phyloP scores from a whole-genome alignment of 2,329 filamentous ascomycete species.

The Pseudofabraea citricarpa region DNA sequence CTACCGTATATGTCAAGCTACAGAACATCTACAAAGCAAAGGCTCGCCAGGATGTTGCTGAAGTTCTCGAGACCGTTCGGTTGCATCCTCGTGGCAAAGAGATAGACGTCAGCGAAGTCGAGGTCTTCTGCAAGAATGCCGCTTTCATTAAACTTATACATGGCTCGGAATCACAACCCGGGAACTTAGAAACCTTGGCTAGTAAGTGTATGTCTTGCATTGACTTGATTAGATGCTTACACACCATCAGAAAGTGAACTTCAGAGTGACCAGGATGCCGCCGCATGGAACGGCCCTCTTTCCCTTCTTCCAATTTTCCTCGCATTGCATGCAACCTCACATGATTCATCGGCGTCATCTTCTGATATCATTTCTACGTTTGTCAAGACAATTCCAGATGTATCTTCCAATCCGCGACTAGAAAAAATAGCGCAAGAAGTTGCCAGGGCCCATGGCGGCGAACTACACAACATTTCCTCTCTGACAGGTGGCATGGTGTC shows the following conservation, averaged over 20 bases:
- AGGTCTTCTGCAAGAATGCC: constrained; percentile 92
- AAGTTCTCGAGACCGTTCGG: constrained; percentile 65
- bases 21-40: constrained; percentile 93
- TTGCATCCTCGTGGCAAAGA: constrained; percentile 40
- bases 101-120: constrained; percentile 70
- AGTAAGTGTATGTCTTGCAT: constrained; percentile 15
- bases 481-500: constrained; percentile 87
- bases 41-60: constrained; percentile 70
- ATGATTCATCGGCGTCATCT: constrained; percentile 38
- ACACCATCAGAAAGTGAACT: constrained; percentile 45
- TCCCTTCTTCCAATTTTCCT: constrained; percentile 68
- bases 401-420: constrained; percentile 45
- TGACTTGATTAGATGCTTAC: constrained; percentile 18
- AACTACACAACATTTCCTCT: constrained; percentile 89
- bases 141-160: constrained; percentile 87
- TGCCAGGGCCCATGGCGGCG: constrained; percentile 72
- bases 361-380: constrained; percentile 49
- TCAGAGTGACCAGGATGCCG: constrained; percentile 47
- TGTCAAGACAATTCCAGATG: constrained; percentile 39
- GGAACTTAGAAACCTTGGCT: constrained; percentile 18
- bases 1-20: constrained; percentile 80
- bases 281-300: constrained; percentile 28
- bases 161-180: constrained; percentile 10
- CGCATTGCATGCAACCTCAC: constrained; percentile 51
- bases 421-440: constrained; percentile 58